Evolutionary conservation across 2,329 filamentous ascomycete species (phyloP), one percentile per base, ranked within the genome.

Genomic region (Cylindrodendrum hubeiense): DNA sequence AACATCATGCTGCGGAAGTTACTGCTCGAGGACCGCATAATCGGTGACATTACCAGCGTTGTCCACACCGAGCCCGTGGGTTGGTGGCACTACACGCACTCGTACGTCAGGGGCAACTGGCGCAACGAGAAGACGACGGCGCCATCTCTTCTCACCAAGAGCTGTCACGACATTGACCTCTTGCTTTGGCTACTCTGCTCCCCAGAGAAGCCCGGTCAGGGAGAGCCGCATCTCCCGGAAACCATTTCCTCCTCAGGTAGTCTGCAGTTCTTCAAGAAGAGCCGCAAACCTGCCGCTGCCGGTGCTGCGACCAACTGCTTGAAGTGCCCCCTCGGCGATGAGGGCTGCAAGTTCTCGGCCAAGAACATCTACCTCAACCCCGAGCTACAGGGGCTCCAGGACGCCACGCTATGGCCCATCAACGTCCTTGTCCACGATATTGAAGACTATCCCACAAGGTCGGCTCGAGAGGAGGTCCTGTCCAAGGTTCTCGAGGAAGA

Each of bases 61-160:
- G 93, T 97, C 68, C 96, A 98, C 79, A 96, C 93, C 0, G 96
- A 98, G 78, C 96, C 96, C 0, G 91, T 99, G 0, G 96, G 96
- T 1, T 97, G 92, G 90, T 98, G 94, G 93, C 96, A 98, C 78
- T 98, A 97, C 77, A 86, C 92, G 0, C 95, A 97, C 78, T 94
- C 91, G 44, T 97, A 95, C 73, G 95, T 98, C 37, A 88, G 93
- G 49, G 96, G 96, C 17, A 98, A 98, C 80, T 98, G 96, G 96
- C 89, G 95, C 6, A 93, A 93, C 67, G 90, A 93, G 70, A 91
- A 89, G 0, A 91, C 83, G 5, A 90, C 87, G n/a, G 95, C 87
- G 24, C 95, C 91, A 7, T 95, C 93, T 1, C 85, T 99, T 2
- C 85, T 99, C 30, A 97, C 95, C 3, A 99, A 98, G 80, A 97